Conservation (phyloP, 176 grass and related monocot genomes). For the Otatea glauca region DNA sequence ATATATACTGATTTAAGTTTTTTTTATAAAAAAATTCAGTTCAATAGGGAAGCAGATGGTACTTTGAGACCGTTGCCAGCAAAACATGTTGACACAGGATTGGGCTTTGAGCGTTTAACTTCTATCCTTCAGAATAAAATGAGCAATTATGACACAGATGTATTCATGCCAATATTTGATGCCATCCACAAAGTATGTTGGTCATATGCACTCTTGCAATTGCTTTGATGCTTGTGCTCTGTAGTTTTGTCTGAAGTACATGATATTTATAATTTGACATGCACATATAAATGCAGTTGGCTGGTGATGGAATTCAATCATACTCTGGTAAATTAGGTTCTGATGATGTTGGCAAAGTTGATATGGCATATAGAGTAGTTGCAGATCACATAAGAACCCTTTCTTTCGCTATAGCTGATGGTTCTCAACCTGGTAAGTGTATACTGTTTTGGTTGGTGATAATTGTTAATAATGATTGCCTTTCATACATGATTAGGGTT, state of each 20-base stretch:
- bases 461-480: constrained; percentile 13
- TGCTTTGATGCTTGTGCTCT: constrained; percentile 27
- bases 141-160: constrained; percentile 96
- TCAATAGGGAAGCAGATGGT: constrained; percentile 83
- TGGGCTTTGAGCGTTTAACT: constrained; percentile 89
- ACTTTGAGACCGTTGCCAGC: constrained; percentile 78
- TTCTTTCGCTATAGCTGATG: constrained; percentile 89
- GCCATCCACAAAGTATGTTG: constrained; percentile 77
- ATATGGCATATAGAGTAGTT: constrained; percentile 98
- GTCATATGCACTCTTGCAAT: neutral
- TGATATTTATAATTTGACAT: constrained; percentile 43
- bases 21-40: constrained; percentile 48
- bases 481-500: neutral
- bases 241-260: constrained; percentile 1
- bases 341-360: constrained; percentile 85
- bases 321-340: constrained; percentile 76
- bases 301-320: constrained; percentile 57
- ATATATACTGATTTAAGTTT: neutral
- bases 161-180: constrained; percentile 91
- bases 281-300: constrained; percentile 50
- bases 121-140: constrained; percentile 97
- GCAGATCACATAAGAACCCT: constrained; percentile 97
- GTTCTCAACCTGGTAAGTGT: constrained; percentile 79
- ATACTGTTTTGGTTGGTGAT: constrained; percentile 22
- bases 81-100: constrained; percentile 95